phyloP scores from a whole-genome alignment of 257 asterid species.

The Salvia miltiorrhiza region DNA sequence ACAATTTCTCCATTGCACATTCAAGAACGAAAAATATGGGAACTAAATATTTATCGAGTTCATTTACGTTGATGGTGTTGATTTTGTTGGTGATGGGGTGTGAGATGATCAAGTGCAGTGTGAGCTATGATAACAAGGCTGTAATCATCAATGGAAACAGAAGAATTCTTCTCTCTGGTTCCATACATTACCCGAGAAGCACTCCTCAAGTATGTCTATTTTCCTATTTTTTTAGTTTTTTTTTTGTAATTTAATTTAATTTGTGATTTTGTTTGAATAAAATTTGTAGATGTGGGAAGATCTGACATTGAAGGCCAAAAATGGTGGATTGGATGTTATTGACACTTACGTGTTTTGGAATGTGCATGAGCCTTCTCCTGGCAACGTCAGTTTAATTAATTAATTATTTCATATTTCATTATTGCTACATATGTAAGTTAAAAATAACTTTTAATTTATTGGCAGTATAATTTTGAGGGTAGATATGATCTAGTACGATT shows the following conservation, averaged over 20 bases:
- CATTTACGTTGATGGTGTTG: slow-evolving; percentile 43
- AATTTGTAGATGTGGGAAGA: slow-evolving; percentile 84
- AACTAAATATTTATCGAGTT: slow-evolving; percentile 30
- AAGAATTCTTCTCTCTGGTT: slow-evolving; percentile 82
- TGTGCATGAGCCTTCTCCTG: slow-evolving; percentile 86
- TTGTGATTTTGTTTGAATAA: slow-evolving; percentile 1
- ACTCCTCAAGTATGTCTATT: slow-evolving; percentile 64
- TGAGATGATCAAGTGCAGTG: slow-evolving; percentile 44
- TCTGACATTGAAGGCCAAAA: slow-evolving; percentile 86
- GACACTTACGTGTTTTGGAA: slow-evolving; percentile 94
- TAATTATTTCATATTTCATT: not conserved
- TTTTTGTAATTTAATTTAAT: not conserved
- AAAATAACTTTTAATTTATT: slow-evolving; percentile 8
- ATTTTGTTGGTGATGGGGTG: slow-evolving; percentile 12
- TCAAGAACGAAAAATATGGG: slow-evolving; percentile 27
- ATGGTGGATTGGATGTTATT: slow-evolving; percentile 86
- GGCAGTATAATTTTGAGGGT: slow-evolving; percentile 84
- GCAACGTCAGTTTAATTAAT: slow-evolving; percentile 48
- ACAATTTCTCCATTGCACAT: not conserved
- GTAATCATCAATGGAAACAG: slow-evolving; percentile 77
- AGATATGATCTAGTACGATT: slow-evolving; percentile 79
- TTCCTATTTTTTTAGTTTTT: not conserved
- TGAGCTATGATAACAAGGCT: slow-evolving; percentile 72
- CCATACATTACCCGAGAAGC: slow-evolving; percentile 93
- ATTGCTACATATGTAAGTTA: not conserved